Base-by-base conservation (phyloP, 2,329 filamentous ascomycete genomes). In the Domatiomyces catenatus region DNA sequence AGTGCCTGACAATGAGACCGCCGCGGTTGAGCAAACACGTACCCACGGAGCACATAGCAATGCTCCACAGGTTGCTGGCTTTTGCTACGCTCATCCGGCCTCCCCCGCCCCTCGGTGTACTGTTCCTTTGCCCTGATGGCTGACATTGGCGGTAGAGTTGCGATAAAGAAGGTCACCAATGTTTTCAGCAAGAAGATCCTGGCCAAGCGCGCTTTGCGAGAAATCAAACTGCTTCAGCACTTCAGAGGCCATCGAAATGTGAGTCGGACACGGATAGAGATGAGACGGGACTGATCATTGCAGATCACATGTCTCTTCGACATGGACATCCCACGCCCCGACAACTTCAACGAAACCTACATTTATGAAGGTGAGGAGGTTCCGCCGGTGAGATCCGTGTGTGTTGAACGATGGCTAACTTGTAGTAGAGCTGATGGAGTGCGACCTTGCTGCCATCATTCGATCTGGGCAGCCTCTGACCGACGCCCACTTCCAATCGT, bases 121-220 rank as follows among this genome's bases (percentile, higher is more conserved):
- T 56, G 57, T 66, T 94, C 88, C 69, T 90, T 92, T 54, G 92
- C 92, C 50, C 86, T 86, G 59, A 95, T 96, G 75, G 82, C 81
- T 66, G 81, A 88, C 68, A 93, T 85, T 28, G 83, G 81, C 63
- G 92, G 96, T 66, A 89, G 90, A 42, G 89, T 98, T 56, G 92
- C 92, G 62, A 92, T 98, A 75, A 98, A 98, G 73, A 98, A 98
- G 72, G 87, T 98, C 67, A 98, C 92, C 74, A 98, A 98, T 84
- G 90, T 98, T 62, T 98, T 98, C 71, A 95, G 88, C 78, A 98
- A 98, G 75, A 96, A 96, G 80, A 98, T 98, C 61, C 77, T 98
- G 59, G 92, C 92, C 62, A 98, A 98, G 81, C 86, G 92, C 64
- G 92, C 92, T 47, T 71, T 98, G 75, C 82, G 92, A 69, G 92